phyloP scores from a whole-genome alignment of 352 stramenopile species.

The Globisporangium nodosum region DNA sequence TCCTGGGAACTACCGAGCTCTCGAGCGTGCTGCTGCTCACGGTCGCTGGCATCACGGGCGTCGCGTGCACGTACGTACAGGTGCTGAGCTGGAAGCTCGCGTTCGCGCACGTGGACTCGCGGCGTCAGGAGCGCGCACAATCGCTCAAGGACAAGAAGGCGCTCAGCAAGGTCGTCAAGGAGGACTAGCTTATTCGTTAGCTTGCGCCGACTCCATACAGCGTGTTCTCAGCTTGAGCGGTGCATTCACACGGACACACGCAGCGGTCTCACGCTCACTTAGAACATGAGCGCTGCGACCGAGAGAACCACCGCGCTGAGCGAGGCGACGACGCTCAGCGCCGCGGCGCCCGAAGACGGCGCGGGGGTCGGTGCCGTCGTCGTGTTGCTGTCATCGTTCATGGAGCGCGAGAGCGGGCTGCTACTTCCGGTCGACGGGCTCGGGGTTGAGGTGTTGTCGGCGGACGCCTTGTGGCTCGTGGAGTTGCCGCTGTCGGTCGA shows the following conservation, averaged over 20 bases:
- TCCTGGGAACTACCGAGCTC: constrained; percentile 21
- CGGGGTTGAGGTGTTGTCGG: too few relatives aligned
- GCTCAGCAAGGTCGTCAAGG: constrained; percentile 9
- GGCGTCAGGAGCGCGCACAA: constrained; percentile 13
- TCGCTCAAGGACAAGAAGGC: constrained; percentile 22
- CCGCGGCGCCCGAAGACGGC: constrained; percentile 4
- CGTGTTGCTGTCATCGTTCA: constrained; percentile 2
- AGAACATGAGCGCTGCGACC: constrained; percentile 10
- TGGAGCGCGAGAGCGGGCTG: not conserved
- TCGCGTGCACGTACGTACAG: constrained; percentile 56
- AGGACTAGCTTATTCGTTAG: constrained; percentile 2
- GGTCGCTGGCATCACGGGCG: constrained; percentile 33
- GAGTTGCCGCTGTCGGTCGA: not conserved
- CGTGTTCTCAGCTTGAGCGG: not conserved
- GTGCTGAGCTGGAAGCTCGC: constrained; percentile 45
- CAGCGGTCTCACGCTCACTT: not conserved
- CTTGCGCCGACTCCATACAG: not conserved
- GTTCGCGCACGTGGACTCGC: constrained; percentile 32
- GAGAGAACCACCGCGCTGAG: constrained; percentile 13
- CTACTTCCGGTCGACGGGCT: too few relatives aligned
- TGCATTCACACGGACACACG: not conserved
- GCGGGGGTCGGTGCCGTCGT: constrained; percentile 4
- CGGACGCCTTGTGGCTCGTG: too few relatives aligned
- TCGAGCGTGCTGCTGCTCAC: constrained; percentile 23
- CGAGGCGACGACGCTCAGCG: constrained; percentile 6